A percentile compares a stretch with the other conserved stretches of the same genome.
Conservation (phyloP, 768 basidiomycete species). For the Rossbeevera mucosa region DNA sequence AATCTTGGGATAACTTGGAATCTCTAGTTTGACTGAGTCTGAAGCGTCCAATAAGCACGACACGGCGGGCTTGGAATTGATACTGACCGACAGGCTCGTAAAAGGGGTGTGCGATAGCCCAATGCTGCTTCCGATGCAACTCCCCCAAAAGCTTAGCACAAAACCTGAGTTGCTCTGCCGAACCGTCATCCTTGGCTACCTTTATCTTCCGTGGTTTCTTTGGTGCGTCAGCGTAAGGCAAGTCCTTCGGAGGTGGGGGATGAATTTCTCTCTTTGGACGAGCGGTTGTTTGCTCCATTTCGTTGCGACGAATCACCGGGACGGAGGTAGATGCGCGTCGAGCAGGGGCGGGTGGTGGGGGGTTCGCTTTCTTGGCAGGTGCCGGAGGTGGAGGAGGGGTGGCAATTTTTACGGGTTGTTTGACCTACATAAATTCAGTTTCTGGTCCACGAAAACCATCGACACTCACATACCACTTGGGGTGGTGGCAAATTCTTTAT, state of each 20-base stretch:
- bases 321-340: conserved; percentile 78
- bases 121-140: conserved; percentile 76
- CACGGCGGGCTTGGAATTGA: background rate
- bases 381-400: conserved; percentile 40
- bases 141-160: conserved; percentile 73
- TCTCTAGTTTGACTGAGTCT: conserved; percentile 76
- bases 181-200: conserved; percentile 56
- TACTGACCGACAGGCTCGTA: conserved; percentile 89
- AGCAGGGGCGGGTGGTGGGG: conserved; percentile 39
- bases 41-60: background rate
- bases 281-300: conserved; percentile 46
- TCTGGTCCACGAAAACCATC: conserved; percentile 11
- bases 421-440: conserved; percentile 29
- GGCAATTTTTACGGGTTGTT: conserved; percentile 42
- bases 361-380: conserved; percentile 22
- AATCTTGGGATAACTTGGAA: conserved; percentile 82
- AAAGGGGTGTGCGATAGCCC: conserved; percentile 71
- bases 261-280: conserved; percentile 99
- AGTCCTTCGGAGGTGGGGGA: conserved; percentile 88
- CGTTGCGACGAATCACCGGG: conserved; percentile 79
- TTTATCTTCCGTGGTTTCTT: conserved; percentile 66
- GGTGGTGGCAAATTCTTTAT: conserved; percentile 77
- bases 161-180: conserved; percentile 79
- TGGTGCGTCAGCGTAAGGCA: conserved; percentile 74
- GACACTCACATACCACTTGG: conserved; percentile 58